A percentile compares a stretch with the other conserved stretches of the same genome.
Evolutionary conservation across 257 asterid species (phyloP).

Genomic region (Leonotis leonurus): DNA sequence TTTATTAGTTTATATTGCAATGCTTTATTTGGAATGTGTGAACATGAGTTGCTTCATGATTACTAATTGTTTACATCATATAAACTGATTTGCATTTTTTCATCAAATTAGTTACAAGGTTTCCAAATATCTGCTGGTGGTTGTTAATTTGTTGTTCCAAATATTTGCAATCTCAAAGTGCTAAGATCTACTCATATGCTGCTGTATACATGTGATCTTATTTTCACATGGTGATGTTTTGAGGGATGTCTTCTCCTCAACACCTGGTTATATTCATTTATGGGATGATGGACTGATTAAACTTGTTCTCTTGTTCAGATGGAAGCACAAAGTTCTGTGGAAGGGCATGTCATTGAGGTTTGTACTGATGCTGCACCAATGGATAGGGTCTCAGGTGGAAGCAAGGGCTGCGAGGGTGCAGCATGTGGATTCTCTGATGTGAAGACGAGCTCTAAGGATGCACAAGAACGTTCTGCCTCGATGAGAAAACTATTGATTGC

Average conservation of each 20-base stretch:
- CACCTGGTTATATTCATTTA: background rate
- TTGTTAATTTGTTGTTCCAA: background rate
- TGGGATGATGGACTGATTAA: background rate
- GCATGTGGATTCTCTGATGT: slow-evolving; percentile 74
- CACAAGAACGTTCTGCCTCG: slow-evolving; percentile 67
- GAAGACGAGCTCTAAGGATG: slow-evolving; percentile 48
- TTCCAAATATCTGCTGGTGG: background rate
- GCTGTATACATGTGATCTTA: background rate
- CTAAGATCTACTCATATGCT: background rate
- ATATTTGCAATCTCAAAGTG: background rate
- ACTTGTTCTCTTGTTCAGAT: slow-evolving; percentile 33
- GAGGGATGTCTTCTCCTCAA: background rate
- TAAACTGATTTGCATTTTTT: background rate
- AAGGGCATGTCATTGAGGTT: slow-evolving; percentile 52
- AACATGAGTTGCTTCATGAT: no score
- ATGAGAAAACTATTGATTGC: slow-evolving; percentile 68
- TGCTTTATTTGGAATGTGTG: no score
- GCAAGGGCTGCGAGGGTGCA: slow-evolving; percentile 68
- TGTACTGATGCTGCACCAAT: slow-evolving; percentile 23
- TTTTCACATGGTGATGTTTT: background rate
- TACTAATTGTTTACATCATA: no score
- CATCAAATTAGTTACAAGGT: background rate
- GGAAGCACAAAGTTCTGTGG: slow-evolving; percentile 41
- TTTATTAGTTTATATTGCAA: no score
- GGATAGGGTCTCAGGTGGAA: slow-evolving; percentile 38